Base-by-base conservation (phyloP, 331 rosid species). In the Pyracantha coccinea region DNA sequence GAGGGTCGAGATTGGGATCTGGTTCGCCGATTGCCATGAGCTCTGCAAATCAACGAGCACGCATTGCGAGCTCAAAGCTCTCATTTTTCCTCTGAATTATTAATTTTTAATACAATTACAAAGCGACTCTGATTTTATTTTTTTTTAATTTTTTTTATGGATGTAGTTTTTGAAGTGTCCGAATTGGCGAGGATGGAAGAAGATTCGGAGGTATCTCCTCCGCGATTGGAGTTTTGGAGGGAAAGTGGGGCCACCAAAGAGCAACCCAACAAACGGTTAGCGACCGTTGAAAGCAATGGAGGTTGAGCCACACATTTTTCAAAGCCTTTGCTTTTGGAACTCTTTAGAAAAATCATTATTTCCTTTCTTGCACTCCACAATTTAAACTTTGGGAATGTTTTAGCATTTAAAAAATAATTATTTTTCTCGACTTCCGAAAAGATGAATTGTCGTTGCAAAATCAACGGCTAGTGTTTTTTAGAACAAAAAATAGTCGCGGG, bases 171-270 rank as follows among this genome's bases (percentile, higher is more conserved):
- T 29, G 4, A 45, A 45, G 28, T 25, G 59, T 69, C 29, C 5
- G 75, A 55, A n/a, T 38, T 25, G 32, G 59, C 28, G 28, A 25
- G 28, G 28, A 25, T 25, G 38, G 69, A 66, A 78, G 96, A 90
- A 90, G 98, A 90, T 93, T 86, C 97, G 76, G 35, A 44, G 84
- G 97, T 73, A 90, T 89, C 92, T 90, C 81, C 90, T 45, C 19
- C 70, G 65, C 53, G 76, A 44, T 69, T 35, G 88, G 73, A 77
- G 82, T 77, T 77, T 77, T 53, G 70, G 87, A 71, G 79, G 82
- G 77, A 61, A 80, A 66, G 84, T 65, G 84, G 84, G 91, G 24
- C 85, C 83, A 44, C 47, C 20, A 27, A 41, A 2, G 61, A 24
- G 77, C 28, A 69, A 50, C 74, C 16, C 11, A 69, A 63, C 41